These are phyloP conservation scores for Termitomyces sp. DNA, from an alignment of 768 basidiomycete species.

Conservation along the genomic window DNA sequence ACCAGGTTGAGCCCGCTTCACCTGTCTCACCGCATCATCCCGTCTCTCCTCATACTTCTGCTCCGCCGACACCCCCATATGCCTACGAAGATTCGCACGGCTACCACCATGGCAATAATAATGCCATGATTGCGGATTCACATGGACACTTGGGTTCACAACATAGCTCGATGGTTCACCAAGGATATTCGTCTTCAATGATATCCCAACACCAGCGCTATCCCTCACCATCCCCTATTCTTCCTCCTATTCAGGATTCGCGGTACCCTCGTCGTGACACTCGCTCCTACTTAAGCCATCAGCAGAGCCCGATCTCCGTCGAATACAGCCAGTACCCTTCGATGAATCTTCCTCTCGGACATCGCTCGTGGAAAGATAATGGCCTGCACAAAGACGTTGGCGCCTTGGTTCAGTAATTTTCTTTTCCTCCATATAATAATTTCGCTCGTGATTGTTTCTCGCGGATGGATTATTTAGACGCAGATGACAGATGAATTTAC, in stretches of 20 bases:
- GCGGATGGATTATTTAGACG: background rate
- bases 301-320: conserved; percentile 19
- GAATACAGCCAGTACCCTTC: conserved; percentile 42
- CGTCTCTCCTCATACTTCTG: conserved; percentile 40
- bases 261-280: conserved; percentile 29
- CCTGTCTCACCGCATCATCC: conserved; percentile 49
- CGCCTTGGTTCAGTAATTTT: conserved; percentile 31
- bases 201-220: conserved; percentile 31
- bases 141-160: conserved; percentile 30
- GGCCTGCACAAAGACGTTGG: conserved; percentile 41
- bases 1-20: conserved; percentile 39
- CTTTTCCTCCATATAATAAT: background rate
- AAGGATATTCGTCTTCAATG: conserved; percentile 20
- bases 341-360: conserved; percentile 28
- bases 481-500: background rate
- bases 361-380: conserved; percentile 45
- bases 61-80: conserved; percentile 44
- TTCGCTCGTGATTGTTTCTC: background rate
- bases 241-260: conserved; percentile 54
- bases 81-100: conserved; percentile 43
- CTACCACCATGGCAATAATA: conserved; percentile 31
- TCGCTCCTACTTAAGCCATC: conserved; percentile 7
- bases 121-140: conserved; percentile 20
- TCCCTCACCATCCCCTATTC: conserved; percentile 50
- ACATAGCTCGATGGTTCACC: conserved; percentile 18